Evolutionary conservation across 2,329 filamentous ascomycete species (phyloP), one percentile per base, ranked within the genome.

Genomic region (Penicillium thymicola): DNA sequence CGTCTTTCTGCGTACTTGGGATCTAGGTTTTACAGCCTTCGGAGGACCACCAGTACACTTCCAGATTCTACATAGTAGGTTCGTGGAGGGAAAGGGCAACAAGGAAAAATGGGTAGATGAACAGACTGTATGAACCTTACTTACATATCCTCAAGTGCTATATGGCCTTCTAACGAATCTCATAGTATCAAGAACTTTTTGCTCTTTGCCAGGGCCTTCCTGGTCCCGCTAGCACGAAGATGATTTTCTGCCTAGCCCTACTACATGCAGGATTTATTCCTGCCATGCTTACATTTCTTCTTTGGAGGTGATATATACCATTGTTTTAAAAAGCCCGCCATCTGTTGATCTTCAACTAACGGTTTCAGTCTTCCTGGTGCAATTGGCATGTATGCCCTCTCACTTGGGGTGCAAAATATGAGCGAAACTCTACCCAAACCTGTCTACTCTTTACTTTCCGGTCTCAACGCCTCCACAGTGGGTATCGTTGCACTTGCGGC

Each of bases 401-500:
- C 85, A 0, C 70, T 90, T 0, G 88, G 88, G 1, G 81, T 91
- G 2, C 80, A 83, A 34, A 81, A 76, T 34, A 83, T 91, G 27
- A 75, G 76, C 3, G 79, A 84, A 2, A 77, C 77, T 0, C 78
- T 91, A 0, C 88, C 88, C 0, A 67, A 73, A 0, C 79, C 83
- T 0, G 87, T 84, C 0, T 91, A 90, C 64, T 87, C 87, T 0
- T 76, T 91, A 0, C 77, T 92, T 0, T 89, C 85, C 0, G 89
- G 89, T 0, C 77, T 92, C 5, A 91, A 91, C 65, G 82, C 87
- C 0, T 83, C 87, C 0, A 89, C 86, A 0, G 88, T 91, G 0
- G 89, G 89, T 0, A 83, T 91, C 28, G 85, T 91, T 54, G 85
- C 87, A 0, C 74, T 90, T 0, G 87, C 89, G 1, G 88, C 86